Conservation (phyloP, 257 asterid genomes). For the Marsdenia floribunda region DNA sequence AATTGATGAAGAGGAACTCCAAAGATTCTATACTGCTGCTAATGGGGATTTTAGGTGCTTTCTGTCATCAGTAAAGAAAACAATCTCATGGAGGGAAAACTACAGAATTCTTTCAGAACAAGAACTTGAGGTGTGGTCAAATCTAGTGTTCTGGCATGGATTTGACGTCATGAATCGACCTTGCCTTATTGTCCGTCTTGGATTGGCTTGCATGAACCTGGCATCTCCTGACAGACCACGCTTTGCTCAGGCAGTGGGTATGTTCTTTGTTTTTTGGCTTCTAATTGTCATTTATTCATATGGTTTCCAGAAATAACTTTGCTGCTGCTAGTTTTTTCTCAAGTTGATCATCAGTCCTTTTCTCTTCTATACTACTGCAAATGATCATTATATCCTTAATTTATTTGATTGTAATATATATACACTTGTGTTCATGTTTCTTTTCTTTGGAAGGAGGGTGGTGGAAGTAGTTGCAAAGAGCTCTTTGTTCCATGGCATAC, state of each 20-base stretch:
- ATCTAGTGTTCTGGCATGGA: constrained; percentile 94
- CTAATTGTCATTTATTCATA: background rate
- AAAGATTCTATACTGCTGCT: constrained; percentile 65
- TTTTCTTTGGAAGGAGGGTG: background rate
- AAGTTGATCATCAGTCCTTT: background rate
- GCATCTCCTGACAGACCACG: constrained; percentile 69
- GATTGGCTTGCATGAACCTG: constrained; percentile 63
- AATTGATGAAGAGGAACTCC: constrained; percentile 61
- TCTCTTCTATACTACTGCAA: background rate
- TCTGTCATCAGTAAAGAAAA: constrained; percentile 65
- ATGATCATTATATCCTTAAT: background rate
- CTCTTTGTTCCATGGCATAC: background rate
- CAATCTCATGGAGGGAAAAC: constrained; percentile 85
- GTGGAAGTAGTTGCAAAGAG: background rate
- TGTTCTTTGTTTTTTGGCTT: constrained; percentile 24
- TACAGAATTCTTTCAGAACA: constrained; percentile 70
- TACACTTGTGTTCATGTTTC: background rate
- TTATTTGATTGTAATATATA: background rate
- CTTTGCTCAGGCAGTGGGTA: constrained; percentile 93
- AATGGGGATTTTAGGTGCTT: constrained; percentile 58
- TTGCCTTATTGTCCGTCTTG: constrained; percentile 86
- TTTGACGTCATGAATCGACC: constrained; percentile 59
- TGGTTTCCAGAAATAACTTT: background rate
- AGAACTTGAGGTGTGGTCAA: constrained; percentile 90
- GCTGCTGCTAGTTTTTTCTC: background rate